These are phyloP conservation scores for Suillus bovinus DNA, from an alignment of 768 basidiomycete species.

Conservation along the genomic window DNA sequence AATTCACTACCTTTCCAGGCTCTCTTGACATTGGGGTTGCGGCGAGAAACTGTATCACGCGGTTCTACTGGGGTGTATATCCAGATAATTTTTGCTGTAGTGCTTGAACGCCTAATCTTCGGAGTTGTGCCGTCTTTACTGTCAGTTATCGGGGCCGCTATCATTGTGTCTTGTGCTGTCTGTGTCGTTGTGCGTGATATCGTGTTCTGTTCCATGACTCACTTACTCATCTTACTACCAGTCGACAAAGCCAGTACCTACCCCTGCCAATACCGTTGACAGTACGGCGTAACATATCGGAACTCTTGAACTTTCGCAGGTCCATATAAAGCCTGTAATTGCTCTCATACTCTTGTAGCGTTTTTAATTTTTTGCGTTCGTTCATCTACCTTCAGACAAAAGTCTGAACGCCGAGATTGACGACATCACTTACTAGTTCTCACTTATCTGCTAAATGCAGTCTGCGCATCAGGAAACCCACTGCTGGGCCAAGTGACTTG, in stretches of 20 bases:
- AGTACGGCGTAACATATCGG: not conserved
- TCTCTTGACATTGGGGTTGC: conserved; percentile 60
- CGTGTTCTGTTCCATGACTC: not conserved
- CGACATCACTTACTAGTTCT: not conserved
- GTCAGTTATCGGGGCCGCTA: conserved; percentile 59
- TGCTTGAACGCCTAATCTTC: conserved; percentile 70
- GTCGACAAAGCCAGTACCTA: not conserved
- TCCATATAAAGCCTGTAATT: not conserved
- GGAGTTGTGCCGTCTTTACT: conserved; percentile 54
- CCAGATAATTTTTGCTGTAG: conserved; percentile 61
- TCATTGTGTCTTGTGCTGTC: conserved; percentile 64
- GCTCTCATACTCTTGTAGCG: not conserved
- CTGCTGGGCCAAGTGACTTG: too few relatives aligned
- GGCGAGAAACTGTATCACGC: conserved; percentile 62
- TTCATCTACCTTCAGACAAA: not conserved
- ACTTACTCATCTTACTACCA: not conserved
- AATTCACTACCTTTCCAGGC: conserved; percentile 32
- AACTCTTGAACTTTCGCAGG: not conserved
- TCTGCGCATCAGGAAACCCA: too few relatives aligned
- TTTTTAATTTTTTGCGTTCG: not conserved
- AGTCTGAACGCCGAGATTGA: not conserved
- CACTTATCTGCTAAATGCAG: too few relatives aligned
- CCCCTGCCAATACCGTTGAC: not conserved
- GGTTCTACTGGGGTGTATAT: conserved; percentile 63
- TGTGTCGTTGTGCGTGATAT: conserved; percentile 58